Conservation (phyloP, 768 basidiomycete genomes). For the Boletus patriciae region DNA sequence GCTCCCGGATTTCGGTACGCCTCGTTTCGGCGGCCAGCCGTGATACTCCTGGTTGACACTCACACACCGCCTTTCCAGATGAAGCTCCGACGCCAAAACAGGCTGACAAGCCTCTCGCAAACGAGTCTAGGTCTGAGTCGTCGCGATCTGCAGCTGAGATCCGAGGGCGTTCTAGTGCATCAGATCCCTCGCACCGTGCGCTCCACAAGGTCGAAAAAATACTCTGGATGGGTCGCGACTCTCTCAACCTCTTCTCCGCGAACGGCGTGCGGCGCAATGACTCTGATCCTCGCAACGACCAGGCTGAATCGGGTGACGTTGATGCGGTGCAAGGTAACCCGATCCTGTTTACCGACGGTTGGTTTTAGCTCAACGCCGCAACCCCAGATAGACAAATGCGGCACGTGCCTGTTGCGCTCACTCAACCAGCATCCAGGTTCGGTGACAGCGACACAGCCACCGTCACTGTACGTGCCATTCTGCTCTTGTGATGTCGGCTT, state of each 20-base stretch:
- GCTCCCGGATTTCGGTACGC: slow-evolving; percentile 16
- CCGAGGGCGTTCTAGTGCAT: neutral
- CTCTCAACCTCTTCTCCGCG: slow-evolving; percentile 29
- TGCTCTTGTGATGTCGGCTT: neutral
- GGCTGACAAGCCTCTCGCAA: neutral
- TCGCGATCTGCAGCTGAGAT: slow-evolving; percentile 10
- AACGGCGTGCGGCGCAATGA: slow-evolving; percentile 10
- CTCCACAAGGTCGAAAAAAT: slow-evolving; percentile 37
- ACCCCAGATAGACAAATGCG: slow-evolving; percentile 18
- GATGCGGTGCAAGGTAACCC: slow-evolving; percentile 30
- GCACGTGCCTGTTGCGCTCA: slow-evolving; percentile 9
- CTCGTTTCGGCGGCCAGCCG: neutral
- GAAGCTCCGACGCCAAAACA: slow-evolving; percentile 13
- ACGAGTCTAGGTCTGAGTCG: neutral
- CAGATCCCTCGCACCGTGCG: slow-evolving; percentile 21
- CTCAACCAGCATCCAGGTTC: slow-evolving; percentile 13
- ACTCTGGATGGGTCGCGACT: slow-evolving; percentile 32
- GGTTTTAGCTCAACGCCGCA: neutral
- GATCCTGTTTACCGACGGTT: neutral
- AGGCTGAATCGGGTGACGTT: slow-evolving; percentile 10
- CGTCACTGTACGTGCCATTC: slow-evolving; percentile 11
- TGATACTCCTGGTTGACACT: neutral
- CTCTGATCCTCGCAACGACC: slow-evolving; percentile 16
- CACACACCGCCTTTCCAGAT: slow-evolving; percentile 12
- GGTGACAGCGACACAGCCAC: slow-evolving; percentile 26